Evolutionary conservation across 176 grass and related monocot genomes (phyloP).

Genomic region (Aegilops longissima): DNA sequence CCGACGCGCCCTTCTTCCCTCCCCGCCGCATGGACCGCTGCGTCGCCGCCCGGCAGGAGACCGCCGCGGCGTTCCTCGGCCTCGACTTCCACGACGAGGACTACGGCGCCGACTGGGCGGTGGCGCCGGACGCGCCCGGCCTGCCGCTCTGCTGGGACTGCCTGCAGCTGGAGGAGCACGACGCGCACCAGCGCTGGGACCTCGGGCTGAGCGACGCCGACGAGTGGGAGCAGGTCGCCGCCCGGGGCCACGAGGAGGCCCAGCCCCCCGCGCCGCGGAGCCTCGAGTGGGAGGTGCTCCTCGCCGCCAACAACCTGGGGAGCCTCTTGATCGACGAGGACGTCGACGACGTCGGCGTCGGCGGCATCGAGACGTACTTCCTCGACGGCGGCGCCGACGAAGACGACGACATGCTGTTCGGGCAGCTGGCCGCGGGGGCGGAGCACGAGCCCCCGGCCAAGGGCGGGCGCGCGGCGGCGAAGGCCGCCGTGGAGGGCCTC

Average conservation of each 20-base stretch:
- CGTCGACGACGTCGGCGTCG: slow-evolving; percentile 17
- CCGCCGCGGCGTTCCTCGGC: slow-evolving; percentile 42
- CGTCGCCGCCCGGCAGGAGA: background rate
- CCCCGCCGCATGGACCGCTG: slow-evolving; percentile 20
- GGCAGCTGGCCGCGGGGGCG: slow-evolving; percentile 40
- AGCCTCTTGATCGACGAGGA: slow-evolving; percentile 33
- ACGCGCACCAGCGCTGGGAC: slow-evolving; percentile 45
- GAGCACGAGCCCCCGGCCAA: slow-evolving; percentile 57
- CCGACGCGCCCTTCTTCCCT: slow-evolving; percentile 27
- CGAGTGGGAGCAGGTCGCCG: slow-evolving; percentile 51
- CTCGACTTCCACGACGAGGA: slow-evolving; percentile 32
- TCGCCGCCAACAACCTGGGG: slow-evolving; percentile 62
- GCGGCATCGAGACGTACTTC: slow-evolving; percentile 54
- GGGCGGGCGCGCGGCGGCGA: slow-evolving; percentile 51
- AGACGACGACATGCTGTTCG: slow-evolving; percentile 61
- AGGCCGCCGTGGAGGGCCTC: slow-evolving; percentile 63
- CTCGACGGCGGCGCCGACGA: slow-evolving; percentile 53
- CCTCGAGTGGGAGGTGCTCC: slow-evolving; percentile 80
- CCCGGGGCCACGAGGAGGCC: slow-evolving; percentile 22
- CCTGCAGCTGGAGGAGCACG: slow-evolving; percentile 60
- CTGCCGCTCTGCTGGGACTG: slow-evolving; percentile 59
- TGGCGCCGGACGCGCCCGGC: slow-evolving; percentile 16
- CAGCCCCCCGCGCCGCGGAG: slow-evolving; percentile 21
- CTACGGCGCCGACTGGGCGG: slow-evolving; percentile 18
- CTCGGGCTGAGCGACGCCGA: slow-evolving; percentile 28